Evolutionary conservation across 352 stramenopile genomes (phyloP), one percentile per base, ranked within the genome.

Genomic region (Phytophthora lateralis): DNA sequence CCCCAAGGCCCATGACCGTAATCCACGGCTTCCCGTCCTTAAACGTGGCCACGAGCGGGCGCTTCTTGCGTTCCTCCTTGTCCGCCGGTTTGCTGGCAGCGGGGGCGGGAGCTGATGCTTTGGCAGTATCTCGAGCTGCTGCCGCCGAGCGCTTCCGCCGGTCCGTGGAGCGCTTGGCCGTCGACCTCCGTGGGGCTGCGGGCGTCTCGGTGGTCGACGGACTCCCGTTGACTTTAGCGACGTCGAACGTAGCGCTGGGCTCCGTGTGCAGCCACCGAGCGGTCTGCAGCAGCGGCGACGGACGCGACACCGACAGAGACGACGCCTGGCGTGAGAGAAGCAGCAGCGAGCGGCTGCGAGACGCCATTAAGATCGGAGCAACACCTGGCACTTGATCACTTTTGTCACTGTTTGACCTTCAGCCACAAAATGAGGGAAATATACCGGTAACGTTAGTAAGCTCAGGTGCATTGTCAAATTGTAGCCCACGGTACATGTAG

Each of bases 1-100:
- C 87, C 27, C 87, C 87, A 4, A 96, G 76, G 0, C 87, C 87
- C 57, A 96, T 93, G 48, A 95, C 87, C 18, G 87, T 93, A 63
- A 95, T 93, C 73, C 90, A 70, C 20, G 87, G 87, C 61, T 90
- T 90, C 46, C 87, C 87, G 63, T 94, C 80, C 65, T 93, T 93
- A 45, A 90, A 92, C 29, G 78, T 63, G 20, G 72, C 57, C 43
- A 77, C 58, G 12, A 87, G 61, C 12, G 69, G 55, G 8, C 59
- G 72, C 45, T 76, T 76, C 63, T 82, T 89, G 42, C 55, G 56
- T 46, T 78, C 69, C n/a, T 69, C 63, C 42, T 73, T 66, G 35
- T 59, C 48, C 6, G 8, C 48, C 6, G 39, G 7, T 26, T 56
- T 35, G 32, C 4, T n/a, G 32, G 34, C n/a, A 17, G 34, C 18